Evolutionary conservation across 2,329 filamentous ascomycete genomes (phyloP).

Genomic region (Xylaria sp.): DNA sequence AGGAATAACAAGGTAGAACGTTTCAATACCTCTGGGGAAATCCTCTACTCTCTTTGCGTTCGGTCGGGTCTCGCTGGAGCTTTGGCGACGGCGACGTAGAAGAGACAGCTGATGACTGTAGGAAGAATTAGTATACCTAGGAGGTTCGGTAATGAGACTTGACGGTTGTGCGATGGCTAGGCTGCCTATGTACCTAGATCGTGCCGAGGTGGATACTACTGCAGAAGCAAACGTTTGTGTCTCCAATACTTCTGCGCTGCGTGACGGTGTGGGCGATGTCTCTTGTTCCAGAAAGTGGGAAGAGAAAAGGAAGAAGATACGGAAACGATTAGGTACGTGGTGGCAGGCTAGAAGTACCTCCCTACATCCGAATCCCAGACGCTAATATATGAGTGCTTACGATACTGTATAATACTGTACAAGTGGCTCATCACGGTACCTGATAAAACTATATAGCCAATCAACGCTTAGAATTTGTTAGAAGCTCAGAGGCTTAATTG

Average conservation of each 20-base stretch:
- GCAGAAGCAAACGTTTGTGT: not conserved
- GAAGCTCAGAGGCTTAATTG: too few species aligned
- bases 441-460: too few species aligned
- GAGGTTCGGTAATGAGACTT: not conserved
- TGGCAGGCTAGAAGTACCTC: slow-evolving; percentile 31
- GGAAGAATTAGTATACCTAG: not conserved
- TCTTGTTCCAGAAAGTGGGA: not conserved
- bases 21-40: slow-evolving; percentile 8
- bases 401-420: not conserved
- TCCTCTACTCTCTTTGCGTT: not conserved
- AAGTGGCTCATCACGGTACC: slow-evolving; percentile 15
- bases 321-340: slow-evolving; percentile 26
- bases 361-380: slow-evolving; percentile 14
- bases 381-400: not conserved
- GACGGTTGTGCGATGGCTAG: not conserved
- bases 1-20: not conserved
- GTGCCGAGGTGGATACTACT: not conserved
- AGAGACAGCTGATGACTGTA: not conserved
- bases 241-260: not conserved
- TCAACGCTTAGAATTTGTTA: too few species aligned
- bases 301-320: slow-evolving; percentile 4
- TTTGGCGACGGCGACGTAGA: not conserved
- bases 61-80: not conserved
- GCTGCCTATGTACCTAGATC: not conserved
- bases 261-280: not conserved